Base-by-base conservation (phyloP, 2,329 filamentous ascomycete species). In the Verticillium tricorpus region DNA sequence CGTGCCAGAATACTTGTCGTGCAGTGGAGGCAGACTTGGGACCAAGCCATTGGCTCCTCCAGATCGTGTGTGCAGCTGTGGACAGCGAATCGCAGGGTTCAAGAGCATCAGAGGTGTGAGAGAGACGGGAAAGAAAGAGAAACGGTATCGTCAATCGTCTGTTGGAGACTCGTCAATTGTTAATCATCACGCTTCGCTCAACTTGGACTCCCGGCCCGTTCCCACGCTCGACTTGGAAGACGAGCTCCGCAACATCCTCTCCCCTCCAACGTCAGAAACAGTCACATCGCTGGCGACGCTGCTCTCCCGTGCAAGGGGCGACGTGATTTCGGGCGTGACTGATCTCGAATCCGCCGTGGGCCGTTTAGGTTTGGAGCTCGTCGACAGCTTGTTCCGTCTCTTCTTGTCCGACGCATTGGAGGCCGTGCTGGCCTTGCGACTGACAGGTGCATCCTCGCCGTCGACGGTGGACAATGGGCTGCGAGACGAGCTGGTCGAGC, bases 291-390 rank as follows among this genome's bases (percentile, higher is more conserved):
- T 68, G 14, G 68, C 69, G 31, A 74, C 65, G 57, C 74, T 82
- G 63, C 77, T 82, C 66, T 82, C 82, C 59, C 75, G 77, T 7
- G 81, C 79, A 63, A 86, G 69, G 3, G 83, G 84, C 3, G 83
- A 85, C 5, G 83, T 76, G 19, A 77, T 77, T 52, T 86, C 84
- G 1, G 83, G 84, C 3, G 83, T 85, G 2, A 82, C 76, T 5
- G 82, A 85, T 58, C 83, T 73, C 4, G 80, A 80, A 56, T 85
- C 82, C 4, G 74, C 73, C 0, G 76, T 76, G 0, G 79, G 72
- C 37, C 82, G 76, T 68, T 77, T 81, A 19, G 78, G 67, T 64
- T 76, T 78, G 28, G 77, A 72, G 34, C 72, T 71, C 14, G 72
- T 68, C 5, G 80, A 76, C 11, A 77, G 71, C 54, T 78, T 73